Base-by-base conservation (phyloP, 805 yeast species). In the Sugiyamaella americana region DNA sequence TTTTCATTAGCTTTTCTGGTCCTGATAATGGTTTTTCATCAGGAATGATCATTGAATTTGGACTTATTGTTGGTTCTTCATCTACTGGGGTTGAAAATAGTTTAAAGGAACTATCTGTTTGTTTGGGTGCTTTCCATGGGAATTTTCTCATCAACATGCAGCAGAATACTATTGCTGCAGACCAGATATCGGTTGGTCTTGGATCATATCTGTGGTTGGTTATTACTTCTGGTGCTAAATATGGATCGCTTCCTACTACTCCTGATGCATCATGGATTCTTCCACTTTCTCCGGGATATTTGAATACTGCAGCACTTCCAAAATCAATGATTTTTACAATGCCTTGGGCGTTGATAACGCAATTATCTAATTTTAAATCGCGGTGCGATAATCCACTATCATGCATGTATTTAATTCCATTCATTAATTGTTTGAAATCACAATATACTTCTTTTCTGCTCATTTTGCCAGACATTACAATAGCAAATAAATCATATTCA, bases 381-480 rank as follows among this genome's bases (percentile, higher is more conserved):
- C 97, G 75, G 62, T 89, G 97, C 3, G 96, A 88, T 47, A 89
- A 70, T 0, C 97, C 97, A 69, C 85, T 79, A 23, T 72, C 70
- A 63, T 89, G 97, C 52, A 89, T 71, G 60, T 89, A 89, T 55
- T 77, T 74, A 24, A 89, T 76, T 45, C 96, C 97, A 37, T 78
- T 78, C 58, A 88, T 66, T 29, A 89, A 78, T 67, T 87, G 96
- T 59, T 86, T 85, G 64, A 89, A 87, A 65, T 95, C 89, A 65
- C 97, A 89, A 63, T 81, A 80, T 32, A 87, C 76, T 64, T 89
- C 97, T 39, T 74, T 79, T 42, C 73, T 67, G 1, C 82, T 66
- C 97, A 89, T 89, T 58, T 85, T 84, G 56, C 87, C 87, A 44
- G 89, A 81, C 95, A 89, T 88, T 26, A 89, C 96, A 48, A 89